A percentile compares a stretch with the other conserved stretches of the same genome.
Evolutionary conservation across 148 eudicot species (phyloP).

Genomic region (Mesembryanthemum crystallinum): DNA sequence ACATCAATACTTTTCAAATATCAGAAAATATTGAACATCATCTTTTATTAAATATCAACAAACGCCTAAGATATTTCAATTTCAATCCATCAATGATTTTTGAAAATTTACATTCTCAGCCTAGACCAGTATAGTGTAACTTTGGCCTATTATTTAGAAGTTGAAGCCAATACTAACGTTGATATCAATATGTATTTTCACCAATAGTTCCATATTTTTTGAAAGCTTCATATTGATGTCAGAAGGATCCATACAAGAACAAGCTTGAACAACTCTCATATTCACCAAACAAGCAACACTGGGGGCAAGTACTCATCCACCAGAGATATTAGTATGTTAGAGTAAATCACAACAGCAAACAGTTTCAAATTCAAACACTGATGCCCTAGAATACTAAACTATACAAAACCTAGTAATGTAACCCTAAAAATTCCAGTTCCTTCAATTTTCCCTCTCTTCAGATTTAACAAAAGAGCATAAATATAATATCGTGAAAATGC

Average conservation of each 20-base stretch:
- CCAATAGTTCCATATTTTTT: too few relatives aligned
- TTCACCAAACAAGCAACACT: background rate
- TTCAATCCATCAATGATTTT: too few relatives aligned
- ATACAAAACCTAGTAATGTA: background rate
- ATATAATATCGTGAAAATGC: background rate
- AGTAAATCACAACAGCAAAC: too few relatives aligned
- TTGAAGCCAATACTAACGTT: background rate
- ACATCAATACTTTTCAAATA: background rate
- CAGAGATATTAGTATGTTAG: too few relatives aligned
- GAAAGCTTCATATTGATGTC: too few relatives aligned
- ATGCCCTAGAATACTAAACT: background rate
- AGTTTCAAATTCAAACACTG: background rate
- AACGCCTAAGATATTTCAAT: background rate
- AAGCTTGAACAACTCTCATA: background rate
- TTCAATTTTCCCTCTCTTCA: background rate
- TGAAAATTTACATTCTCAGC: background rate
- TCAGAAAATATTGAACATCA: background rate
- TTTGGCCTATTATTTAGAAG: background rate
- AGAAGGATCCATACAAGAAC: background rate
- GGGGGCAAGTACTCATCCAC: too few relatives aligned
- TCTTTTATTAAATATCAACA: too few relatives aligned
- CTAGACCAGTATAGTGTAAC: background rate
- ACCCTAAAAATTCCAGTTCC: conserved; percentile 13
- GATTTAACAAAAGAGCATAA: background rate
- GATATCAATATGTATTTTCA: background rate